These are phyloP conservation scores for Geotrichum reessii DNA, from an alignment of 1,139 yeast species.

Conservation along the genomic window DNA sequence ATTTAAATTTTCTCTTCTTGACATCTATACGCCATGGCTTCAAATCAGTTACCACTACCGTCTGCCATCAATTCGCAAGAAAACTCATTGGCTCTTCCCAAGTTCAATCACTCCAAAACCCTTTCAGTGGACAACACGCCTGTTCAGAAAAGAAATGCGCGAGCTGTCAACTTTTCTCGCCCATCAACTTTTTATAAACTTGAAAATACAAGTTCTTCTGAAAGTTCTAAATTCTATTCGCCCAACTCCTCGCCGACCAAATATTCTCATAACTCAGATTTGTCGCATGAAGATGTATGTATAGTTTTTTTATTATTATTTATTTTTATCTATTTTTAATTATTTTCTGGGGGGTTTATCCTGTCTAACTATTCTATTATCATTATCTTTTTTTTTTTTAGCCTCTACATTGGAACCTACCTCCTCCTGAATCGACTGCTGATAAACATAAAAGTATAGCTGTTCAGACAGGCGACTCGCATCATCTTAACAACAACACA, in stretches of 20 bases:
- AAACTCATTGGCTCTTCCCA: background rate
- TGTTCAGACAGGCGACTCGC: slow-evolving; percentile 6
- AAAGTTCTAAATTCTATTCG: slow-evolving; percentile 10
- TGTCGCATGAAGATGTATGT: background rate
- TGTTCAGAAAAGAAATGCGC: background rate
- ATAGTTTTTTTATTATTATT: background rate
- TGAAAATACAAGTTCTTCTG: slow-evolving; percentile 16
- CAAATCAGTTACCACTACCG: background rate
- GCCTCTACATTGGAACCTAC: background rate
- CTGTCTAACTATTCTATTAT: too few species aligned
- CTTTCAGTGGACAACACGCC: background rate
- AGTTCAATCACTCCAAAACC: background rate
- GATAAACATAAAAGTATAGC: slow-evolving; percentile 19
- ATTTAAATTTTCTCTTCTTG: background rate
- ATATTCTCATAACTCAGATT: background rate
- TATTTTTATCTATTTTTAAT: background rate
- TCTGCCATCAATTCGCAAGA: background rate
- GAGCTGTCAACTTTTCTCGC: slow-evolving; percentile 24
- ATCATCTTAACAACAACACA: slow-evolving; percentile 3
- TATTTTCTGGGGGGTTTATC: too few species aligned
- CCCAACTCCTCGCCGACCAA: slow-evolving; percentile 15
- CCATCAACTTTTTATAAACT: slow-evolving; percentile 26
- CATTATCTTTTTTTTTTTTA: background rate
- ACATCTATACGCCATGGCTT: background rate
- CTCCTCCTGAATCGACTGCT: background rate